Base-by-base conservation (phyloP, 345 rosid genomes). In the Dovyalis caffra region DNA sequence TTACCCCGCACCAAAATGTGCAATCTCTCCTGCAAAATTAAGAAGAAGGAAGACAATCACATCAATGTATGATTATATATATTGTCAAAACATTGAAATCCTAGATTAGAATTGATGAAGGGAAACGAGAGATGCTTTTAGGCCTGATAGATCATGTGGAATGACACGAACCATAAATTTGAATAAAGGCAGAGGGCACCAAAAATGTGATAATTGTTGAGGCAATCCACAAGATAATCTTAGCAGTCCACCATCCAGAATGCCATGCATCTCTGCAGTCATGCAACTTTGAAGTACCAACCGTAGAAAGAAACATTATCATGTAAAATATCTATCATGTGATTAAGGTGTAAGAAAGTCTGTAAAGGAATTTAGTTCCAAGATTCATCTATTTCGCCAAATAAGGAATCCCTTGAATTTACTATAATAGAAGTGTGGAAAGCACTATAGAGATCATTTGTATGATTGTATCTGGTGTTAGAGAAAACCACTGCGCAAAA, bases 1-100 rank as follows among this genome's bases (percentile, higher is more conserved):
- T 77, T 94, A 95, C 97, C 99, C 97, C 75, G 99, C 99, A 79
- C 99, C 99, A 84, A 95, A 95, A 89, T 90, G 99, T 21, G 97
- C 97, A 74, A 95, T 80, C 81, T 92, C 95, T 71, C 99, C 98
- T 94, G 90, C 85, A 35, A 65, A 77, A 77, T 21, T 38, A 64
- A 38, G 53, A 34, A 18, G 57, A 32, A 20, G 49, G 49, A 43
- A 43, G 49, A 43, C 2, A 14, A 43, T 12, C 49, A 14, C 18
- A 43, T 43, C 49, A 43, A 43, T 18, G 6, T 43, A 14, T 1
- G 49, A 43, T 43, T 43, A 43, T 43, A 35, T 35, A 43, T 14
- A 43, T 43, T 43, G 15, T 43, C 49, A 43, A 43, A 43, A 43
- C 49, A 25, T 26, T 29, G 67, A 64, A 32, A 64, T 64, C 3